A percentile compares a stretch with the other conserved stretches of the same genome.
phyloP scores from a whole-genome alignment of 768 basidiomycete genomes.

The Leccinellum albellum region DNA sequence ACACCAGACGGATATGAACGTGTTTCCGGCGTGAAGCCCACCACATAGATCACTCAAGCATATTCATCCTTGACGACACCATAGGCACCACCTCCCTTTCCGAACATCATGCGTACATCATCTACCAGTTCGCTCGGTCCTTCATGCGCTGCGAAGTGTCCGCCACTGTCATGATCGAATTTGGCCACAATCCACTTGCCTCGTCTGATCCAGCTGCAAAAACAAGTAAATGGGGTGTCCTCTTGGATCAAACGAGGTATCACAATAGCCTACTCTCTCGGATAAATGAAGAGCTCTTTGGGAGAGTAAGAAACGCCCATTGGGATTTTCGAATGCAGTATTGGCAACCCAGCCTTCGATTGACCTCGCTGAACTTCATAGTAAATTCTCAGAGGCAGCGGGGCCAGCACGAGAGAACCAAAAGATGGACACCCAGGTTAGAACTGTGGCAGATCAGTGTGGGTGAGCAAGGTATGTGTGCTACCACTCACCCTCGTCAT shows the following conservation, averaged over 20 bases:
- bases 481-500: conserved; percentile 45
- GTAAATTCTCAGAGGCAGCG: conserved; percentile 56
- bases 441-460: conserved; percentile 33
- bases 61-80: conserved; percentile 47
- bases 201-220: not conserved
- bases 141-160: conserved; percentile 58
- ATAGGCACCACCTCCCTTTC: conserved; percentile 46
- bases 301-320: conserved; percentile 52
- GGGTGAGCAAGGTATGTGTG: not conserved
- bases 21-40: not conserved
- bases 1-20: not conserved
- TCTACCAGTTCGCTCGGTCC: conserved; percentile 43
- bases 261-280: conserved; percentile 33
- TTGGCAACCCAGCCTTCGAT: rapidly evolving
- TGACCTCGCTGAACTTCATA: conserved; percentile 37
- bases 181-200: conserved; percentile 40
- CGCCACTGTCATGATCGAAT: conserved; percentile 46
- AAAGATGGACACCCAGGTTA: conserved; percentile 59
- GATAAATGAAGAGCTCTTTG: conserved; percentile 38
- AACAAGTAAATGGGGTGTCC: not conserved
- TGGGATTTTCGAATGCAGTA: conserved; percentile 32
- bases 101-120: conserved; percentile 57
- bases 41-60: conserved; percentile 5
- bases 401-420: conserved; percentile 59
- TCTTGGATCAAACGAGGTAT: not conserved